Evolutionary conservation across 2,329 filamentous ascomycete genomes (phyloP).

Genomic region (Diaporthe citrichinensis): DNA sequence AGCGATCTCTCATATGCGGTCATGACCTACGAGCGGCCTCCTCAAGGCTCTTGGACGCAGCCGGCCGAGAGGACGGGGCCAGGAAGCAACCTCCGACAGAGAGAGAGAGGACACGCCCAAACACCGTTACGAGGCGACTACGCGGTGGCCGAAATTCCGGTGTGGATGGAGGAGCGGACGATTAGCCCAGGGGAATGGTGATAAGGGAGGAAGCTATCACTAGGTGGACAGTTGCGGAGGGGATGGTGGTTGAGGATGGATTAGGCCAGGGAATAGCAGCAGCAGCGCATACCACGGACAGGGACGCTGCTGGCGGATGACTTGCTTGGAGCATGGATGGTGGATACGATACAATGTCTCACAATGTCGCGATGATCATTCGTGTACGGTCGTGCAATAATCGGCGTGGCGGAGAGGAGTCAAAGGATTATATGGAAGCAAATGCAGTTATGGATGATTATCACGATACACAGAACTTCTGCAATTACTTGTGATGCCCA

Average conservation of each 20-base stretch:
- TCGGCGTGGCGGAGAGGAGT: slow-evolving; percentile 32
- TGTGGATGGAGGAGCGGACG: neutral
- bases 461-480: neutral
- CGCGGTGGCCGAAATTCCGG: neutral
- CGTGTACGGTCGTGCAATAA: slow-evolving; percentile 31
- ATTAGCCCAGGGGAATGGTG: neutral
- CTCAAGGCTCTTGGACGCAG: neutral
- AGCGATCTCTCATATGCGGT: slow-evolving; percentile 16
- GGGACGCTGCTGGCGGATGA: neutral
- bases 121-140: slow-evolving; percentile 28
- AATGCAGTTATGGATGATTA: slow-evolving; percentile 35
- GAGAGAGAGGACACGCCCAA: slow-evolving; percentile 3
- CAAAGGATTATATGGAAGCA: slow-evolving; percentile 32
- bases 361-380: slow-evolving; percentile 28
- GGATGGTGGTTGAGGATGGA: neutral
- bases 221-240: neutral
- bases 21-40: slow-evolving; percentile 4
- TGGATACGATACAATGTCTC: slow-evolving; percentile 33
- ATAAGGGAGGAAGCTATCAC: neutral
- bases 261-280: neutral
- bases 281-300: neutral
- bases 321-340: neutral
- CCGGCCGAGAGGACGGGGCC: slow-evolving; percentile 11
- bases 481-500: neutral
- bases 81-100: neutral